phyloP scores from a whole-genome alignment of 352 stramenopile genomes.

The Phytopythium mirpurense region DNA sequence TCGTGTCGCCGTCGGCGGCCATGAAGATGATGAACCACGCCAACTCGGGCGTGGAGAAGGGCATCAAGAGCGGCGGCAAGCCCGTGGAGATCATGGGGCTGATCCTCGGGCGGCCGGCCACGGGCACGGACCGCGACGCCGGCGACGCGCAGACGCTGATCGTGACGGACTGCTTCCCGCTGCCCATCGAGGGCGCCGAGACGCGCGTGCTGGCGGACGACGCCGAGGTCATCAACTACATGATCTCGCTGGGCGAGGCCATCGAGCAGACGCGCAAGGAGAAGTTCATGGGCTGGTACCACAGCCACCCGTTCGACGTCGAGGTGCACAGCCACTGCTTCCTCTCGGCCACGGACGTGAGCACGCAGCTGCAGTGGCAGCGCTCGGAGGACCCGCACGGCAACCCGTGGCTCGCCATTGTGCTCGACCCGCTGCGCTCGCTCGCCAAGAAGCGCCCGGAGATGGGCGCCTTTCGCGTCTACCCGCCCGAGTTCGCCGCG shows the following conservation, averaged over 20 bases:
- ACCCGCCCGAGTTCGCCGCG: constrained; percentile 94
- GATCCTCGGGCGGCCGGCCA: constrained; percentile 92
- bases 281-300: constrained; percentile 99
- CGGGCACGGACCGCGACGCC: constrained; percentile 79
- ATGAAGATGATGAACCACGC: constrained; percentile 99
- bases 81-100: constrained; percentile 99
- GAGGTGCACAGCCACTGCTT: constrained; percentile 96
- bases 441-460: constrained; percentile 92
- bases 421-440: constrained; percentile 96
- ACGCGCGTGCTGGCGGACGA: constrained; percentile 96
- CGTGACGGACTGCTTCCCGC: constrained; percentile 97
- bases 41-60: constrained; percentile 97
- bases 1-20: constrained; percentile 89
- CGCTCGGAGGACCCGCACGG: constrained; percentile 93
- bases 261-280: constrained; percentile 94
- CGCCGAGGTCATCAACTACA: constrained; percentile 98
- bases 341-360: constrained; percentile 96
- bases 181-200: constrained; percentile 96
- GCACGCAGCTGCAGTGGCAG: constrained; percentile 98
- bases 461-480: constrained; percentile 97
- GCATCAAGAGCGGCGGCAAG: constrained; percentile 93
- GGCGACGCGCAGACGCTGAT: constrained; percentile 91
- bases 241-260: constrained; percentile 96
- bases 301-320: constrained; percentile 99
- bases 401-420: constrained; percentile 97